Conservation (phyloP, 2,329 filamentous ascomycete species). For the Botryotinia globosa region DNA sequence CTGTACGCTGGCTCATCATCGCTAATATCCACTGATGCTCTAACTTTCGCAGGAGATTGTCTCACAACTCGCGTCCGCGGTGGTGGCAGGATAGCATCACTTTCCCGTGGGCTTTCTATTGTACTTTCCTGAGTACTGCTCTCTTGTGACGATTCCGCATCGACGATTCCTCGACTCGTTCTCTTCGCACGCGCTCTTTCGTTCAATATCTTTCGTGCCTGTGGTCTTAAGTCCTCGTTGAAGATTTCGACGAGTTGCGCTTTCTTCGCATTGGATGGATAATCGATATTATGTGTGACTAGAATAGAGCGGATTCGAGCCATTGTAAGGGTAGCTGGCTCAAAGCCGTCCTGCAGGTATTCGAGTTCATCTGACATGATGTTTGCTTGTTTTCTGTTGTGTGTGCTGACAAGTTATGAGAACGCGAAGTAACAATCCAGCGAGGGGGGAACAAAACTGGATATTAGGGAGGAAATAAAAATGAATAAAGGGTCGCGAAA, state of each 20-base stretch:
- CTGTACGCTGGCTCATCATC: slow-evolving; percentile 14
- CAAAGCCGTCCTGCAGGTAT: slow-evolving; percentile 85
- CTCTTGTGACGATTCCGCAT: slow-evolving; percentile 48
- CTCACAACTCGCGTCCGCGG: slow-evolving; percentile 49
- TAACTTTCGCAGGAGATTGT: slow-evolving; percentile 52
- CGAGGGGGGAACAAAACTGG: neutral
- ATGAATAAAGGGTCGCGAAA: neutral
- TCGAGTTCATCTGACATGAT: slow-evolving; percentile 43
- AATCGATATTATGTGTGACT: slow-evolving; percentile 81
- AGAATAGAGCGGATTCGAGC: slow-evolving; percentile 88
- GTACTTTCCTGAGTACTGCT: slow-evolving; percentile 44
- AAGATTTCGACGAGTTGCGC: slow-evolving; percentile 82
- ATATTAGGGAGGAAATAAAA: neutral
- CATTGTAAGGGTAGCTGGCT: slow-evolving; percentile 78
- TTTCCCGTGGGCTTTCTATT: slow-evolving; percentile 10
- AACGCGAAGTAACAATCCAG: neutral
- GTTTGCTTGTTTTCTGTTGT: neutral
- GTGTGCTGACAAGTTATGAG: neutral
- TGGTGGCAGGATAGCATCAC: slow-evolving; percentile 48
- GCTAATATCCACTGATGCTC: slow-evolving; percentile 20
- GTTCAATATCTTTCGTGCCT: slow-evolving; percentile 72
- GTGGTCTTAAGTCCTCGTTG: slow-evolving; percentile 71
- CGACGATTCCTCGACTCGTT: slow-evolving; percentile 79
- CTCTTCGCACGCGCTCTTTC: slow-evolving; percentile 77
- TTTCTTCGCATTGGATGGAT: slow-evolving; percentile 90